Evolutionary conservation across 1,284 basidiomycete species (phyloP).

Genomic region (Cutaneotrichosporon cavernicola): DNA sequence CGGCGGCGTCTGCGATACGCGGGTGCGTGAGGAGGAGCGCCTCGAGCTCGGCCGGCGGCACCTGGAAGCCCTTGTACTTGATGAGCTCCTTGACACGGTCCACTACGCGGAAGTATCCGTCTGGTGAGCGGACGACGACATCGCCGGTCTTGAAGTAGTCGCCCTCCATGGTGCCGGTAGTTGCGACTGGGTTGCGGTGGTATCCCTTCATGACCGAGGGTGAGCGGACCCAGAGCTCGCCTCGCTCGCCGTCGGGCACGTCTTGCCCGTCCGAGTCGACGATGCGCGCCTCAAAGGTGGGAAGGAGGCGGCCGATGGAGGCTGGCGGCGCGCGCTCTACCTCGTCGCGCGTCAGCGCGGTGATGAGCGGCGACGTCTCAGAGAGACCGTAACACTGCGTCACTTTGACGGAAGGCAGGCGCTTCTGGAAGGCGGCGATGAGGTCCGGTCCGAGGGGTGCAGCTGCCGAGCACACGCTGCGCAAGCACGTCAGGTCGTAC

Average conservation of each 20-base stretch:
- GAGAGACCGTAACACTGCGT: conserved; percentile 54
- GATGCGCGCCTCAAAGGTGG: conserved; percentile 73
- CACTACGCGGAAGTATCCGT: conserved; percentile 57
- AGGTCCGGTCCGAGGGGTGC: conserved; percentile 66
- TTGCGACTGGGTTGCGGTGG: conserved; percentile 15
- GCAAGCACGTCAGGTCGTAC: conserved; percentile 66
- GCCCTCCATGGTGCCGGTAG: conserved; percentile 27
- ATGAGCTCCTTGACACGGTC: conserved; percentile 65
- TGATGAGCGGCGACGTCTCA: conserved; percentile 53
- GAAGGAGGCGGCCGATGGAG: conserved; percentile 68
- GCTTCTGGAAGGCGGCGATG: conserved; percentile 28
- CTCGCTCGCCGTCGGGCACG: conserved; percentile 60
- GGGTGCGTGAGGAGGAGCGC: conserved; percentile 68
- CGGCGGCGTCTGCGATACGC: conserved; percentile 66
- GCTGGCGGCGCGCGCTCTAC: not conserved
- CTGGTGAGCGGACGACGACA: conserved; percentile 62
- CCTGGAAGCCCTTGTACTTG: too few relatives aligned
- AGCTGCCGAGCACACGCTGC: conserved; percentile 69
- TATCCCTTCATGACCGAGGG: conserved; percentile 58
- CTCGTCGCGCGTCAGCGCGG: conserved; percentile 34
- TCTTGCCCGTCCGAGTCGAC: conserved; percentile 56
- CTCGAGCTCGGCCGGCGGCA: conserved; percentile 64
- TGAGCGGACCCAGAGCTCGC: conserved; percentile 77
- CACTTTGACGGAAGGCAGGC: conserved; percentile 25
- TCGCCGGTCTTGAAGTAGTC: conserved; percentile 85